Base-by-base conservation (phyloP, 495 filamentous ascomycete species). In the Podospora pseudocomata region DNA sequence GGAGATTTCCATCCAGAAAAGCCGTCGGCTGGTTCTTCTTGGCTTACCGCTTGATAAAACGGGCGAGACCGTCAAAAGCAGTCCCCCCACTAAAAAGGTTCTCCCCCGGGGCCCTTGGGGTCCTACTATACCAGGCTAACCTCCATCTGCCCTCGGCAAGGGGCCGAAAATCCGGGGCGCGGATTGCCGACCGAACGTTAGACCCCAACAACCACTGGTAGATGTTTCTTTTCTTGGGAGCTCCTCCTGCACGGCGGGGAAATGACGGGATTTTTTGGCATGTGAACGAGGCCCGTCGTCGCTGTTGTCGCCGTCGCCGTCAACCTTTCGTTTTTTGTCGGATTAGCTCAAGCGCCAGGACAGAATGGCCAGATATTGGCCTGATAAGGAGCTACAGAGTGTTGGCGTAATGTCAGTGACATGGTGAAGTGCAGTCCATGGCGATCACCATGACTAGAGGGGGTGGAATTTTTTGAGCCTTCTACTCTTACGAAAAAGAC, bases 121-220 rank as follows among this genome's bases (percentile, higher is more conserved):
- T 7, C n/a, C 23, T 26, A 58, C 11, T 58, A 4, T 9, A 20
- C 55, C 4, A 26, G 54, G 3, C 23, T 19, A 58, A 58, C n/a
- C 55, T 58, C n/a, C 55, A 18, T 63, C 61, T 20, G 30, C 34
- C 61, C 32, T 63, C 61, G 61, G 61, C 61, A 63, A 44, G 28
- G 61, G 32, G 30, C n/a, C 61, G 61, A 63, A 63, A 63, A 34
- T 32, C 61, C 27, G 61, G 61, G 61, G 61, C 30, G 5, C 9
- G 61, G 30, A 44, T 32, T 49, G 61, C 32, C 32, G 28, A 63
- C 27, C 27, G 34, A 63, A 49, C 30, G 16, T 61, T 27, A 58
- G 55, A 23, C 55, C 55, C 55, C 55, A n/a, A 58, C 55, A 15
- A 58, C 39, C 39, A 49, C 39, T 11, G 39, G 39, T 11, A 49